These are phyloP conservation scores for Pseudocercospora fijiensis DNA, from an alignment of 2,329 filamentous ascomycete genomes.

Conservation along the genomic window DNA sequence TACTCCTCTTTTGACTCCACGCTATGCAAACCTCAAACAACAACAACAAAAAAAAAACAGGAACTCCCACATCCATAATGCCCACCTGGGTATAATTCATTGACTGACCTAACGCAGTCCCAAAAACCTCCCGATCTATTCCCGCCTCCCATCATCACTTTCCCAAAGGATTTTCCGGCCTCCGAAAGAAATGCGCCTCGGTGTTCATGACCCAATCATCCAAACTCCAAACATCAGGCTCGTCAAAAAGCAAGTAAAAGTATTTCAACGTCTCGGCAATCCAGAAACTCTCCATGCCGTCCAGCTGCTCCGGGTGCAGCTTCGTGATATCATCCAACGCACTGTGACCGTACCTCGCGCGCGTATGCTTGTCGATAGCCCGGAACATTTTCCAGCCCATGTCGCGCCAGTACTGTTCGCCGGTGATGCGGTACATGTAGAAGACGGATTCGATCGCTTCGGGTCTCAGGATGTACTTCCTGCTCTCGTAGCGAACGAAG, in stretches of 20 bases:
- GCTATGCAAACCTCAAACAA: not conserved
- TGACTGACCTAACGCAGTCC: not conserved
- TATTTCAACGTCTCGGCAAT: constrained; percentile 89
- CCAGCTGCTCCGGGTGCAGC: constrained; percentile 43
- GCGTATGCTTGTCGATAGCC: constrained; percentile 65
- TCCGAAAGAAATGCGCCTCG: constrained; percentile 52
- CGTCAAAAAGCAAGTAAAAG: constrained; percentile 78
- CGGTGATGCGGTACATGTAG: constrained; percentile 88
- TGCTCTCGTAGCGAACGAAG: constrained; percentile 41
- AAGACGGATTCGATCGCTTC: constrained; percentile 87
- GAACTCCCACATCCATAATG: not conserved
- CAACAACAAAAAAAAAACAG: too few relatives aligned
- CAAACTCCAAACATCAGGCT: constrained; percentile 63
- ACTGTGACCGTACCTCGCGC: constrained; percentile 65
- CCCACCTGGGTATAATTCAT: not conserved
- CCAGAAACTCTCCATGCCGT: constrained; percentile 86
- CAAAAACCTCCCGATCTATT: not conserved
- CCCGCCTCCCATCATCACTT: not conserved
- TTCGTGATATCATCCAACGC: constrained; percentile 66
- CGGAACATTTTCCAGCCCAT: constrained; percentile 85
- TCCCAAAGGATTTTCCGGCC: constrained; percentile 16
- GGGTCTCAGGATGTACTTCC: constrained; percentile 53
- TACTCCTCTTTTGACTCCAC: not conserved
- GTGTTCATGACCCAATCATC: constrained; percentile 67
- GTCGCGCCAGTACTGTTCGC: constrained; percentile 71